Base-by-base conservation (phyloP, 805 yeast species). In the Jamesozyma hellenica region DNA sequence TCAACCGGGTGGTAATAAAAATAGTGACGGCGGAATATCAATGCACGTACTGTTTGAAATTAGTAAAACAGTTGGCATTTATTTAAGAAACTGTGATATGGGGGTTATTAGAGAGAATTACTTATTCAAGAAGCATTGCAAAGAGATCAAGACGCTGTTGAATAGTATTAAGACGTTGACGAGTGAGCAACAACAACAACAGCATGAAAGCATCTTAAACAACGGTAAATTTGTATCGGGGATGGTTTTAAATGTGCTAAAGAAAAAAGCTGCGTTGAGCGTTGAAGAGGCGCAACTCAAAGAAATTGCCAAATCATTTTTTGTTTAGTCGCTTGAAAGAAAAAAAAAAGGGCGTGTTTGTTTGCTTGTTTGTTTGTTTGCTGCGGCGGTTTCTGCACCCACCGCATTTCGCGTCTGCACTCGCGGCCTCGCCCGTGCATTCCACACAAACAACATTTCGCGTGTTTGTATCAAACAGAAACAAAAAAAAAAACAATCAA, bases 211-310 rank as follows among this genome's bases (percentile, higher is more conserved):
- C 34, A 50, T 47, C 4, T 39, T 41, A 23, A 58, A 60, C 44
- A 60, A 60, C 34, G 56, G 54, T 14, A 48, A 49, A 28, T 60
- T 54, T 43, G 47, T 57, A 10, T 51, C 61, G 3, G 57, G 60
- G 1, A 53, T 55, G 51, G 26, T 52, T 8, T 12, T 52, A 12
- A 51, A 46, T 12, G n/a, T 47, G 3, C 21, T 45, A 2, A 28
- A 38, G 15, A 36, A 41, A 2, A 33, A 38, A 9, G 36, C 36
- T 9, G 19, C 35, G 1, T 28, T 48, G 31, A 43, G 54, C 6
- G 26, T 39, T 4, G 42, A 46, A 14, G 53, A 53, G 31, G n/a
- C 32, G 5, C 18, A 41, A 14, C 29, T 53, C 13, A 27, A 28
- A 18, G 38, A 32, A 2, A 27, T 41, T 8, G 43, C 51, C 4